Evolutionary conservation across 2,329 filamentous ascomycete species (phyloP).

Genomic region (Colletotrichum salicis): DNA sequence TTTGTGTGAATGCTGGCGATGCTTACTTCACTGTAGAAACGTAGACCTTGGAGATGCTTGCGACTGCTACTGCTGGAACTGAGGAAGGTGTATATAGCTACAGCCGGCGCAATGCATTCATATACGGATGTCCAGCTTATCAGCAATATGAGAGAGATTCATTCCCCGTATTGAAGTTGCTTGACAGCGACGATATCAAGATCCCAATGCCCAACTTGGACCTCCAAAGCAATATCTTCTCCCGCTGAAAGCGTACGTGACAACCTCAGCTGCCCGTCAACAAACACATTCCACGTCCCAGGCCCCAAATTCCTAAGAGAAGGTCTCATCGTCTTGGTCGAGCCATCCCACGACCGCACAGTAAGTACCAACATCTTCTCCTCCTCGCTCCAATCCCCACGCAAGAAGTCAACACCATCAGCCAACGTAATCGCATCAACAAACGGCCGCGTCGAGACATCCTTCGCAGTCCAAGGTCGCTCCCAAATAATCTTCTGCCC

Average conservation of each 20-base stretch:
- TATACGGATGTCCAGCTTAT: too few species aligned
- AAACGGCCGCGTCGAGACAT: slow-evolving; percentile 15
- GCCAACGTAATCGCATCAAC: neutral
- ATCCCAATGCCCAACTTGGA: neutral
- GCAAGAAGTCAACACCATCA: slow-evolving; percentile 7
- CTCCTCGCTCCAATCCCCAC: neutral
- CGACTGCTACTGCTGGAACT: neutral
- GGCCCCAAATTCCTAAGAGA: neutral
- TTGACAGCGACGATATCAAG: neutral
- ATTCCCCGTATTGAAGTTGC: neutral
- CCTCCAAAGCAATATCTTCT: neutral
- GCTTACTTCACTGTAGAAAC: neutral
- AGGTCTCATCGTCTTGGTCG: neutral
- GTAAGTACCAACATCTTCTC: neutral
- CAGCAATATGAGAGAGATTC: neutral
- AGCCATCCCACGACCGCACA: slow-evolving; percentile 2
- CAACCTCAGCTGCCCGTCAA: neutral
- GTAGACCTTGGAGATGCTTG: neutral
- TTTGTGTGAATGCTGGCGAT: neutral
- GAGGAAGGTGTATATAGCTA: too few species aligned
- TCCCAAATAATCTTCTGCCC: slow-evolving; percentile 50
- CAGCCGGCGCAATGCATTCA: too few species aligned
- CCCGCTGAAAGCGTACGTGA: neutral
- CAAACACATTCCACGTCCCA: neutral
- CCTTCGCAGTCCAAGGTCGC: slow-evolving; percentile 42